Evolutionary conservation across 768 basidiomycete genomes (phyloP).

Genomic region (Phylloporus sp.): DNA sequence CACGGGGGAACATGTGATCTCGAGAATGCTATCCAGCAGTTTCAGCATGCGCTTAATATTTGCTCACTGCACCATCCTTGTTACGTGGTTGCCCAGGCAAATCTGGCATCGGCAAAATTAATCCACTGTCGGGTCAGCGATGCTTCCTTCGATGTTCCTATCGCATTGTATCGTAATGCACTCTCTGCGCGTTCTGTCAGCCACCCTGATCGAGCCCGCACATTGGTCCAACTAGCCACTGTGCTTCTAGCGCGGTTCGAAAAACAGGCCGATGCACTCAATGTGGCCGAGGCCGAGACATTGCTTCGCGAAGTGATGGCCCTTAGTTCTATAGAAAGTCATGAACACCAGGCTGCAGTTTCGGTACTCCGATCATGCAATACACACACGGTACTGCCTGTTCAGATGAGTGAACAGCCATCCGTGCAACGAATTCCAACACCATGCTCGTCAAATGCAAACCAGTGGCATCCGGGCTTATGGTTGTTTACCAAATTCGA

Average conservation of each 20-base stretch:
- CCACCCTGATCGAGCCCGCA: background rate
- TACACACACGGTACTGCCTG: background rate
- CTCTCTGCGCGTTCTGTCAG: background rate
- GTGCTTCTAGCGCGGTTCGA: background rate
- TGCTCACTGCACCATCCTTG: conserved; percentile 3
- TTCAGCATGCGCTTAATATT: background rate
- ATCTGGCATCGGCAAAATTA: conserved; percentile 2
- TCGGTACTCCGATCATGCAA: background rate
- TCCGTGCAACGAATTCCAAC: too few species aligned
- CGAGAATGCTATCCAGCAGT: background rate
- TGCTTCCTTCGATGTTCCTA: background rate
- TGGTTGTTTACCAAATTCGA: too few species aligned
- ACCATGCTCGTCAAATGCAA: too few species aligned
- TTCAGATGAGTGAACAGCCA: background rate
- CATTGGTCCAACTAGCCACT: background rate
- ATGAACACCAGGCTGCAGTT: background rate
- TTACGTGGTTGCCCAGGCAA: conserved; percentile 1
- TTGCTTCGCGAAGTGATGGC: background rate
- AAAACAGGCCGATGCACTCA: background rate
- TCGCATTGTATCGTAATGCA: background rate
- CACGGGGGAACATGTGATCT: background rate
- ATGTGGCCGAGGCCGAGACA: background rate
- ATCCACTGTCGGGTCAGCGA: background rate
- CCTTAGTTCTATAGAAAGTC: background rate
- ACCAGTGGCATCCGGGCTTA: too few species aligned